Evolutionary conservation across 208 protist species (phyloP).

Genomic region (Leishmania major): DNA sequence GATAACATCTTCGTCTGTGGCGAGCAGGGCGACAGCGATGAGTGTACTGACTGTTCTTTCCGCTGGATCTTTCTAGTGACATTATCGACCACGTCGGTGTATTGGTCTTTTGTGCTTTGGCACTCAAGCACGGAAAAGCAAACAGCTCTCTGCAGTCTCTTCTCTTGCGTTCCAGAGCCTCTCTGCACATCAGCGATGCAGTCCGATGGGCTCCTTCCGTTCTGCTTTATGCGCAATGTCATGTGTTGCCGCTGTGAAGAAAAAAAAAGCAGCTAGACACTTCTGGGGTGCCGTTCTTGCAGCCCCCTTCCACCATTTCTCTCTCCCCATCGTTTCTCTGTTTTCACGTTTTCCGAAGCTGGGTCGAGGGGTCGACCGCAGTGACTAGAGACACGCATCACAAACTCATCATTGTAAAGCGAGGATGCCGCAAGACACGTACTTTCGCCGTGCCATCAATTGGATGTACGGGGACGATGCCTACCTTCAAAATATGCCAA

Average conservation of each 20-base stretch:
- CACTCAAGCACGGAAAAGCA: neutral
- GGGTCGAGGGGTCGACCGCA: neutral
- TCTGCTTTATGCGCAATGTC: neutral
- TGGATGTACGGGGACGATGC: constrained; percentile 89
- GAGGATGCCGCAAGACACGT: constrained; percentile 64
- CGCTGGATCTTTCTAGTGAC: neutral
- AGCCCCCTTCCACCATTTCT: neutral
- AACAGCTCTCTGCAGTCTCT: neutral
- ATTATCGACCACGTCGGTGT: neutral
- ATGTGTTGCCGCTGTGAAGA: neutral
- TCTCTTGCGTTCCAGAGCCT: neutral
- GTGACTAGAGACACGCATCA: constrained; percentile 1
- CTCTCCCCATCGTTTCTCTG: neutral
- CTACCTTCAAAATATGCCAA: constrained; percentile 65
- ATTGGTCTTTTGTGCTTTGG: neutral
- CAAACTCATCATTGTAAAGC: neutral
- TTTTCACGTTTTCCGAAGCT: constrained; percentile 5
- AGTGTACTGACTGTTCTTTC: constrained; percentile 14
- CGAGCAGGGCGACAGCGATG: constrained; percentile 21
- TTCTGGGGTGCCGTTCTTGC: neutral
- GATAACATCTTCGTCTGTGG: constrained; percentile 48
- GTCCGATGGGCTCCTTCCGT: neutral
- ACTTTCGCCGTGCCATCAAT: constrained; percentile 80
- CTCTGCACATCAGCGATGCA: neutral
- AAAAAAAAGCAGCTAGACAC: constrained; percentile 1